phyloP scores from a whole-genome alignment of 2,329 filamentous ascomycete species.

The Atkinsonella hypoxylon region DNA sequence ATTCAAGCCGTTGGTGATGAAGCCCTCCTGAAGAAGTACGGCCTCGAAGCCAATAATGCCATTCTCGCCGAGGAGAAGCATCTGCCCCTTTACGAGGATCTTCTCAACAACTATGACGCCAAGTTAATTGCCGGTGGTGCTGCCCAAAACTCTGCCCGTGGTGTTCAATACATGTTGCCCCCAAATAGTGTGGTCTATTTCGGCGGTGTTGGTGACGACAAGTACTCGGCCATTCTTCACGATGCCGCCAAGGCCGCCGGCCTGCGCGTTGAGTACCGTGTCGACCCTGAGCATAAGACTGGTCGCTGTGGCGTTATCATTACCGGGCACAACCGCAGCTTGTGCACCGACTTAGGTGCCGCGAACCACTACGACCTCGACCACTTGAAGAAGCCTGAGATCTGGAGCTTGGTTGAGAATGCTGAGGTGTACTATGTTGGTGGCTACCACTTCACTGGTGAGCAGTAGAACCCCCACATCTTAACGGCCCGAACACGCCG shows the following conservation, averaged over 20 bases:
- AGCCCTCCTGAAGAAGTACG: conserved; percentile 82
- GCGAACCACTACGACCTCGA: conserved; percentile 96
- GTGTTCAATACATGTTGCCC: conserved; percentile 90
- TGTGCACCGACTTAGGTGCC: conserved; percentile 90
- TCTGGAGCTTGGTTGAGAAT: conserved; percentile 85
- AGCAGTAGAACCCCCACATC: conserved; percentile 3
- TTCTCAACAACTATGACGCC: conserved; percentile 82
- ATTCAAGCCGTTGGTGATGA: conserved; percentile 83
- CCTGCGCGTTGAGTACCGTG: conserved; percentile 86
- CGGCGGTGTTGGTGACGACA: conserved; percentile 88
- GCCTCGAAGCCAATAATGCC: conserved; percentile 89
- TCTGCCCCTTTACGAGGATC: conserved; percentile 79
- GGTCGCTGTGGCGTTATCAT: conserved; percentile 95
- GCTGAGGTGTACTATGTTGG: conserved; percentile 87
- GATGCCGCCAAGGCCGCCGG: conserved; percentile 80
- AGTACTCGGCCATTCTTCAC: conserved; percentile 80
- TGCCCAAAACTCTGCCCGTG: conserved; percentile 93
- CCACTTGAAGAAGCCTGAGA: conserved; percentile 79
- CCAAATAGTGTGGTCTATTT: conserved; percentile 85
- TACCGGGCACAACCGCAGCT: conserved; percentile 87
- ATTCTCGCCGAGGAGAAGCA: conserved; percentile 94
- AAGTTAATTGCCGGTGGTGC: conserved; percentile 94
- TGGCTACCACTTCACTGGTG: conserved; percentile 84
- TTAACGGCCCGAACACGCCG: not conserved
- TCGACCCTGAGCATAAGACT: conserved; percentile 73